Conservation (phyloP, 208 protist species). For the Wallacemonas sp. region DNA sequence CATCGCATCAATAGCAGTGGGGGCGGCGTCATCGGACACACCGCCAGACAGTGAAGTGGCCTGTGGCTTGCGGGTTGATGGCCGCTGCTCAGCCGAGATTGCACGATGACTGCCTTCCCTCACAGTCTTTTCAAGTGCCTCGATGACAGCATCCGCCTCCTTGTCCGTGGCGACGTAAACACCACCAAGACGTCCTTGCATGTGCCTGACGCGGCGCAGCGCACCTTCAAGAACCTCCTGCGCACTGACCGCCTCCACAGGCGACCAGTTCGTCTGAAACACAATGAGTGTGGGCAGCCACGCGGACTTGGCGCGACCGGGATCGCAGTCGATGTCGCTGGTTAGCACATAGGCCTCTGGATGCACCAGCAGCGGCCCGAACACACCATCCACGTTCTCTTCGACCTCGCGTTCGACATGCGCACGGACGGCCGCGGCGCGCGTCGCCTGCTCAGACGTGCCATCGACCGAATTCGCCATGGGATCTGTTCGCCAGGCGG, state of each 20-base stretch:
- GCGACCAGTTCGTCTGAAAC: slow-evolving; percentile 26
- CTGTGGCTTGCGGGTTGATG: too few relatives aligned
- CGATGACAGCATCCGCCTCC: neutral
- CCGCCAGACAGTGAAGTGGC: too few relatives aligned
- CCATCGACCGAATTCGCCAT: too few relatives aligned
- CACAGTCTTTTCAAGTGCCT: neutral
- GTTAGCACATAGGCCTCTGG: slow-evolving; percentile 26
- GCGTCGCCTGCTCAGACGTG: too few relatives aligned
- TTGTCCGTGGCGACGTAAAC: neutral
- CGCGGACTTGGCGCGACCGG: slow-evolving; percentile 1
- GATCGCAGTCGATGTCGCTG: slow-evolving; percentile 8
- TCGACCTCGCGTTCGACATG: neutral
- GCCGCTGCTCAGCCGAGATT: too few relatives aligned
- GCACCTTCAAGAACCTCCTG: slow-evolving; percentile 21
- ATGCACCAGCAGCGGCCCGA: slow-evolving; percentile 22
- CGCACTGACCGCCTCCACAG: neutral
- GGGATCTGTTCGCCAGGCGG: neutral
- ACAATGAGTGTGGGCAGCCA: slow-evolving; percentile 32
- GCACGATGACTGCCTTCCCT: too few relatives aligned
- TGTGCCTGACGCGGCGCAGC: slow-evolving; percentile 7
- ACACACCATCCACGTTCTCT: slow-evolving; percentile 5
- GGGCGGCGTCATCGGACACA: too few relatives aligned
- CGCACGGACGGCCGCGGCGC: too few relatives aligned
- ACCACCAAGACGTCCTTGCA: neutral
- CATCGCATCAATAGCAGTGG: too few relatives aligned